Base-by-base conservation (phyloP, 768 basidiomycete genomes). In the Gloeostereum incarnatum region DNA sequence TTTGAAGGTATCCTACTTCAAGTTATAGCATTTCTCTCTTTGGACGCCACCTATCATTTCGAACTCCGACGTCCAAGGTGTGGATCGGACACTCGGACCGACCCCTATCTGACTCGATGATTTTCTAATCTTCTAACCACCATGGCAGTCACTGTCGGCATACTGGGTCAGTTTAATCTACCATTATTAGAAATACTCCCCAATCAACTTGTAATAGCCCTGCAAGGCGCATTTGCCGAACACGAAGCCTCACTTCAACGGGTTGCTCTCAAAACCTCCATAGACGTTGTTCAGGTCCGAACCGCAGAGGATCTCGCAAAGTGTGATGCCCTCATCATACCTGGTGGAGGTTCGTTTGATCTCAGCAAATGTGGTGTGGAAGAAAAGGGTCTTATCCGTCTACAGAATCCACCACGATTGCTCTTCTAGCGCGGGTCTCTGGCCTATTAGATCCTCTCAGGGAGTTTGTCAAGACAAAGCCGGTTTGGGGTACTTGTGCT, bases 401-500 rank as follows among this genome's bases (percentile, higher is more conserved):
- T 6, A 1, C 47, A 85, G 94, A 98, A 62, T 91, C 87, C 4
- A 97, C 94, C 4, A 89, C 92, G 2, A 97, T 98, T 43, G 86
- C 80, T 1, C 68, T 87, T 35, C 68, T 83, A 14, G 87, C 78
- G 20, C 70, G 70, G 38, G 68, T 80, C 20, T 71, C 81, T 0
- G 88, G 88, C 0, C 70, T 98, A 27, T 55, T 91, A 11, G 77
- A 83, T n/a, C 89, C 87, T 5, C 66, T 98, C 4, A 68, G 73
- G 25, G 68, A 73, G 25, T 93, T 92, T 46, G 65, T 80, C n/a
- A 64, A 65, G 46, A 55, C 51, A 1, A 89, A 83, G 52, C 79
- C 89, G 0, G 75, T 92, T 2, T 98, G 91, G 91, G 93, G 93
- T 2, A 96, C 91, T 0, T 98, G 93, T 58, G 93, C 93, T 0